Percentiles rank a stretch among this genome's conserved stretches.
phyloP scores from a whole-genome alignment of 2,329 filamentous ascomycete species.

The Zymoseptoria brevis region DNA sequence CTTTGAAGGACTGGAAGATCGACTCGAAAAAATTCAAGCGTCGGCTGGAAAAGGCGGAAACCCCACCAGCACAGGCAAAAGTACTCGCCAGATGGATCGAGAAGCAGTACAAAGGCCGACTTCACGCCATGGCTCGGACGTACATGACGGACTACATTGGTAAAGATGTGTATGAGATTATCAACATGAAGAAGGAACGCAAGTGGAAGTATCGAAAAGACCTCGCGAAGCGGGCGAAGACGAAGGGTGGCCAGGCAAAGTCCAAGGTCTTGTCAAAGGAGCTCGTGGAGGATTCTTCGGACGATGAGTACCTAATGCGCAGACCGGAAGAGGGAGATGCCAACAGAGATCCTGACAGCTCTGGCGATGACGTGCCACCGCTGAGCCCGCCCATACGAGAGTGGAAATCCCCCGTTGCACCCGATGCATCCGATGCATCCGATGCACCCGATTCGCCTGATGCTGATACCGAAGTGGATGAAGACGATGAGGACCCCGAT shows the following conservation, averaged over 20 bases:
- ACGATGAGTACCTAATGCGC: background rate
- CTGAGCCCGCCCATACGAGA: background rate
- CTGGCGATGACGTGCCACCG: background rate
- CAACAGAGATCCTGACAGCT: background rate
- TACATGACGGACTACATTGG: conserved; percentile 12
- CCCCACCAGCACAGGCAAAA: conserved; percentile 13
- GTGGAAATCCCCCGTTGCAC: background rate
- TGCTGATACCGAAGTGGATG: background rate
- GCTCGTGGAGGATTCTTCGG: background rate
- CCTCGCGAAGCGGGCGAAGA: background rate
- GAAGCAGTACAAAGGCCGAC: conserved; percentile 4
- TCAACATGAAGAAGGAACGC: conserved; percentile 8
- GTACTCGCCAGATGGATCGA: conserved; percentile 14
- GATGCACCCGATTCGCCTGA: background rate
- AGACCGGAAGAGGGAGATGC: background rate
- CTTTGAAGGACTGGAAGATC: conserved; percentile 18
- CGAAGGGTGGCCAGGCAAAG: background rate
- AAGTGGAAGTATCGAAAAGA: conserved; percentile 2
- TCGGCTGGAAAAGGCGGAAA: conserved; percentile 12
- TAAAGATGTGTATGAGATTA: conserved; percentile 12
- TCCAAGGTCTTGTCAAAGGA: background rate
- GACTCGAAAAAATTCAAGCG: conserved; percentile 10
- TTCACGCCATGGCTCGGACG: conserved; percentile 11
- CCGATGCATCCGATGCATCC: background rate
- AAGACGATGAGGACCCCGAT: background rate